Evolutionary conservation across 202 grass and related monocot species (phyloP).

Genomic region (Saccharum hybrid): DNA sequence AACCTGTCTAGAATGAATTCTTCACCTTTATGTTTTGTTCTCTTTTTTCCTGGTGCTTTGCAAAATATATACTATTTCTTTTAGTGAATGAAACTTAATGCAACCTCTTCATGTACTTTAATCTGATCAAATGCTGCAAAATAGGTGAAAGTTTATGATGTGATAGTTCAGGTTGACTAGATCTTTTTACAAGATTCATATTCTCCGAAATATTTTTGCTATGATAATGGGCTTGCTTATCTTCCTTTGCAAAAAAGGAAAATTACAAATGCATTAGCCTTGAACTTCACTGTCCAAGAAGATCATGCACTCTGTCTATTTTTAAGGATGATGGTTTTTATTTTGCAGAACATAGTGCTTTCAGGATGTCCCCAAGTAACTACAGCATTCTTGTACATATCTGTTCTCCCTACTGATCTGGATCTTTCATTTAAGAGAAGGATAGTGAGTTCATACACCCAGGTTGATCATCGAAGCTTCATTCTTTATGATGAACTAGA

Average conservation of each 20-base stretch:
- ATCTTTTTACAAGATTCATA: slow-evolving; percentile 13
- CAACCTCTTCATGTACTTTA: slow-evolving; percentile 22
- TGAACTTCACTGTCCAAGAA: slow-evolving; percentile 1
- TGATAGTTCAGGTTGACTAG: slow-evolving; percentile 40
- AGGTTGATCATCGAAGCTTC: slow-evolving; percentile 44
- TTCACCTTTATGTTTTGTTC: neutral
- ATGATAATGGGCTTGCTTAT: slow-evolving; percentile 16
- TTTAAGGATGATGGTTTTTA: slow-evolving; percentile 30
- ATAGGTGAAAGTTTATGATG: slow-evolving; percentile 24
- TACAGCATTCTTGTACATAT: slow-evolving; percentile 58
- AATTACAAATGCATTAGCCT: slow-evolving; percentile 9
- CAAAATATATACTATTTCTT: neutral
- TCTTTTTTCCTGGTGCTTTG: slow-evolving; percentile 6
- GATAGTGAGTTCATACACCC: slow-evolving; percentile 45
- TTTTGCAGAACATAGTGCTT: slow-evolving; percentile 78
- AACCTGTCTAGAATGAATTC: slow-evolving; percentile 1
- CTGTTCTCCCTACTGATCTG: slow-evolving; percentile 58
- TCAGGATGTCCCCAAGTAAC: slow-evolving; percentile 77
- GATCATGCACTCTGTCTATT: slow-evolving; percentile 24
- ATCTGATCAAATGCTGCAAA: slow-evolving; percentile 21
- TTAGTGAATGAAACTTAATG: neutral
- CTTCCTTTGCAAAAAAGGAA: slow-evolving; percentile 17
- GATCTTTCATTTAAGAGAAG: slow-evolving; percentile 61
- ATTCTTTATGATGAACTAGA: slow-evolving; percentile 39
- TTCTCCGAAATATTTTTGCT: neutral